A percentile compares a stretch with the other conserved stretches of the same genome.
Conservation (phyloP, 2,329 filamentous ascomycete species). For the Drechslera avenae region DNA sequence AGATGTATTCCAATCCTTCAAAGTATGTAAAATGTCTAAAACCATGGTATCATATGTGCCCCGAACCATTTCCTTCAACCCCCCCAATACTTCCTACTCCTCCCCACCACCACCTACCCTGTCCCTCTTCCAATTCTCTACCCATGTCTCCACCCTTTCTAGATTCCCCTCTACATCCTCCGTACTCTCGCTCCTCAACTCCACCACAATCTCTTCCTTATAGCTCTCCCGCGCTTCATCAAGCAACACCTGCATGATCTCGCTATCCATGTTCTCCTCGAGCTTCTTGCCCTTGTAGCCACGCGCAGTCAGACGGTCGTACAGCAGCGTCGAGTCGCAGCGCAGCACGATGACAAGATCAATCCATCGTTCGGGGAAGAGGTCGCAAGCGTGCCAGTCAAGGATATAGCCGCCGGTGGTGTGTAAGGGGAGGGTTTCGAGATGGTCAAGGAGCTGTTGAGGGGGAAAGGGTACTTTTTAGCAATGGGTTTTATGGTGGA, state of each 20-base stretch:
- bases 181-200: conserved; percentile 80
- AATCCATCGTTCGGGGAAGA: conserved; percentile 92
- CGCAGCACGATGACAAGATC: conserved; percentile 92
- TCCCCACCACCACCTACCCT: conserved; percentile 48
- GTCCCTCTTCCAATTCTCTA: conserved; percentile 79
- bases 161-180: conserved; percentile 91
- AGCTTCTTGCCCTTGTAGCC: conserved; percentile 86
- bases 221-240: conserved; percentile 90
- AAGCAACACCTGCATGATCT: conserved; percentile 94
- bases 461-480: too few species aligned
- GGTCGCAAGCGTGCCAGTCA: conserved; percentile 97
- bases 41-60: conserved; percentile 3
- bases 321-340: conserved; percentile 78
- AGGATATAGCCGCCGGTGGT: conserved; percentile 81
- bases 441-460: conserved; percentile 76
- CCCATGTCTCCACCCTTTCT: conserved; percentile 80
- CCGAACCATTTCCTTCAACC: background rate
- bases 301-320: conserved; percentile 78
- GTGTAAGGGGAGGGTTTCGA: conserved; percentile 74
- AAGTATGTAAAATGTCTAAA: background rate
- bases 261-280: conserved; percentile 93
- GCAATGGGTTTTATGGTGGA: background rate
- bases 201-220: conserved; percentile 84
- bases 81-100: background rate
- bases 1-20: too few species aligned